Percentiles rank a stretch among this genome's conserved stretches.
phyloP scores from a whole-genome alignment of 2,329 filamentous ascomycete species.

The Aspergillus carbonarius region DNA sequence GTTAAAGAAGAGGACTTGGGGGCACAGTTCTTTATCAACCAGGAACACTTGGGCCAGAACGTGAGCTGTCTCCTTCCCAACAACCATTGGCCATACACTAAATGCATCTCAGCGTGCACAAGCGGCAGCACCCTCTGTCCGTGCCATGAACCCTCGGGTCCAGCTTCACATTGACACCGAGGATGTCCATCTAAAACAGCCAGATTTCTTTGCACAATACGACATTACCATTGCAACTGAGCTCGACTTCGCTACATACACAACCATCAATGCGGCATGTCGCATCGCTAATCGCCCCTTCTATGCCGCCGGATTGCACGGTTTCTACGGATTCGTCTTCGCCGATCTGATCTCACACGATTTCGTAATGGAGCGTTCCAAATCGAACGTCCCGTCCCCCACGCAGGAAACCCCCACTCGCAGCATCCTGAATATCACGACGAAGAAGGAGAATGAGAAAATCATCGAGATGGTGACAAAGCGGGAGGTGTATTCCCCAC shows the following conservation, averaged over 20 bases:
- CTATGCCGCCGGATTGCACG: constrained; percentile 84
- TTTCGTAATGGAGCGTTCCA: constrained; percentile 82
- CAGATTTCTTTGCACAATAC: constrained; percentile 74
- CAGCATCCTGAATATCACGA: constrained; percentile 68
- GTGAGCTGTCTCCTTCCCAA: constrained; percentile 37
- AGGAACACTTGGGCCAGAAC: constrained; percentile 72
- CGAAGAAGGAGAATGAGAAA: constrained; percentile 69
- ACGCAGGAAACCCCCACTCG: constrained; percentile 76
- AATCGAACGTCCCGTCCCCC: constrained; percentile 66
- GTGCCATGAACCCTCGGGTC: constrained; percentile 87
- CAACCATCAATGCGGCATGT: constrained; percentile 81
- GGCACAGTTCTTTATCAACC: constrained; percentile 77
- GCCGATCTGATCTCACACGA: constrained; percentile 88
- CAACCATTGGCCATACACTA: neutral
- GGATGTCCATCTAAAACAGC: constrained; percentile 65
- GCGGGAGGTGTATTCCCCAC: constrained; percentile 83
- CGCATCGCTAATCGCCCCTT: constrained; percentile 76
- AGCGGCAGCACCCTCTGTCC: constrained; percentile 73
- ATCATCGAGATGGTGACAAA: constrained; percentile 85
- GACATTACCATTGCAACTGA: constrained; percentile 90
- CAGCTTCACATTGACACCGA: constrained; percentile 68
- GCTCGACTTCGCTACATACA: constrained; percentile 70
- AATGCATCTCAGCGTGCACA: constrained; percentile 62
- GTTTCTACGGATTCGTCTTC: constrained; percentile 93
- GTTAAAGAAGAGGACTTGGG: constrained; percentile 80